Conservation (phyloP, 2,329 filamentous ascomycete genomes). For the Epichloe hybrida region DNA sequence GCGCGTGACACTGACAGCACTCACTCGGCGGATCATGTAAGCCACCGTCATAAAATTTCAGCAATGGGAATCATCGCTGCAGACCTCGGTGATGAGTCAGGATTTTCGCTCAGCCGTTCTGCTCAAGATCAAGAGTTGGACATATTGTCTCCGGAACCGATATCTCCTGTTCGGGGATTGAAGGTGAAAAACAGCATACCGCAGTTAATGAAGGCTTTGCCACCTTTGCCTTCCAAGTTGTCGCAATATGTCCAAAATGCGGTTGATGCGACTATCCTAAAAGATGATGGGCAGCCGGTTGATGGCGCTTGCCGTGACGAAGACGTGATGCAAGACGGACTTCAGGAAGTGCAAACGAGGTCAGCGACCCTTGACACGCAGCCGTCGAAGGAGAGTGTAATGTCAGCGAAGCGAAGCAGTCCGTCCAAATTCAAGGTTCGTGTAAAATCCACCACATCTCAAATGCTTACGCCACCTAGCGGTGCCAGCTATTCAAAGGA, state of each 20-base stretch:
- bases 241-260: slow-evolving; percentile 1
- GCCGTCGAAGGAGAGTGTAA: background rate
- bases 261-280: background rate
- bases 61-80: slow-evolving; percentile 11
- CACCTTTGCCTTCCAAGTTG: slow-evolving; percentile 26
- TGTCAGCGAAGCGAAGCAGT: slow-evolving; percentile 2
- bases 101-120: background rate
- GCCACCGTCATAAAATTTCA: slow-evolving; percentile 15
- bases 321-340: background rate
- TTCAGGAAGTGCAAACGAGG: background rate
- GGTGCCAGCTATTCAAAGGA: background rate
- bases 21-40: background rate
- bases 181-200: slow-evolving; percentile 36
- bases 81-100: slow-evolving; percentile 4
- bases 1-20: slow-evolving; percentile 1
- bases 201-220: slow-evolving; percentile 38
- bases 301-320: background rate
- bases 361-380: too few species aligned
- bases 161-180: slow-evolving; percentile 31
- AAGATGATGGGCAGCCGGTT: background rate
- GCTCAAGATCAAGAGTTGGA: slow-evolving; percentile 11
- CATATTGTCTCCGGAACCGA: slow-evolving; percentile 33
- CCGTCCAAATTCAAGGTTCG: slow-evolving; percentile 18
- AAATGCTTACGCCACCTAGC: background rate
- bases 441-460: slow-evolving; percentile 11